phyloP scores from a whole-genome alignment of 352 stramenopile species.

The Nothophytophthora sp. region DNA sequence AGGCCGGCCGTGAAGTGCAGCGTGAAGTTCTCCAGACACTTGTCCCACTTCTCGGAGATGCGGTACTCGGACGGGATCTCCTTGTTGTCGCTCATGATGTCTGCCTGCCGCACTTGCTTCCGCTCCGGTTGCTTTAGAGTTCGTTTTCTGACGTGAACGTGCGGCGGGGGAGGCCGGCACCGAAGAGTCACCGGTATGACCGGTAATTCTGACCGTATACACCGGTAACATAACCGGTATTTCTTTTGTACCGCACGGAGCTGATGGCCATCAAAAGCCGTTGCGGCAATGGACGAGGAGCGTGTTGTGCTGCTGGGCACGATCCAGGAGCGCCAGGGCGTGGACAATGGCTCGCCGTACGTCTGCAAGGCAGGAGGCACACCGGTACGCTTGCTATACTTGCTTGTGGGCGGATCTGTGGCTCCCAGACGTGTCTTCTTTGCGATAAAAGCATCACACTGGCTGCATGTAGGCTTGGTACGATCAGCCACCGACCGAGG shows the following conservation, averaged over 20 bases:
- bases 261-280: constrained; percentile 15
- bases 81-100: constrained; percentile 51
- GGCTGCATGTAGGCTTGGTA: constrained; percentile 53
- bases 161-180: constrained; percentile 1
- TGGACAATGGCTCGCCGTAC: constrained; percentile 67
- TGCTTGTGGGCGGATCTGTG: neutral
- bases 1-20: constrained; percentile 85
- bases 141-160: constrained; percentile 42
- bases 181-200: constrained; percentile 9
- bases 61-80: constrained; percentile 87
- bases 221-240: constrained; percentile 11
- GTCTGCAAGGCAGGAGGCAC: constrained; percentile 79
- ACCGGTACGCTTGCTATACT: constrained; percentile 48
- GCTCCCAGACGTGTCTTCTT: neutral
- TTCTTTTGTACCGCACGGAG: no score
- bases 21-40: constrained; percentile 89
- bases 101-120: constrained; percentile 3
- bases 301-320: constrained; percentile 67
- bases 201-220: no score
- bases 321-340: constrained; percentile 63
- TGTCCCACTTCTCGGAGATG: constrained; percentile 92
- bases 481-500: constrained; percentile 35
- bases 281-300: constrained; percentile 51
- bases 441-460: neutral
- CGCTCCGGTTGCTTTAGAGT: constrained; percentile 11